These are phyloP conservation scores for Xylaria nigripes DNA, from an alignment of 495 filamentous ascomycete species.

Conservation along the genomic window DNA sequence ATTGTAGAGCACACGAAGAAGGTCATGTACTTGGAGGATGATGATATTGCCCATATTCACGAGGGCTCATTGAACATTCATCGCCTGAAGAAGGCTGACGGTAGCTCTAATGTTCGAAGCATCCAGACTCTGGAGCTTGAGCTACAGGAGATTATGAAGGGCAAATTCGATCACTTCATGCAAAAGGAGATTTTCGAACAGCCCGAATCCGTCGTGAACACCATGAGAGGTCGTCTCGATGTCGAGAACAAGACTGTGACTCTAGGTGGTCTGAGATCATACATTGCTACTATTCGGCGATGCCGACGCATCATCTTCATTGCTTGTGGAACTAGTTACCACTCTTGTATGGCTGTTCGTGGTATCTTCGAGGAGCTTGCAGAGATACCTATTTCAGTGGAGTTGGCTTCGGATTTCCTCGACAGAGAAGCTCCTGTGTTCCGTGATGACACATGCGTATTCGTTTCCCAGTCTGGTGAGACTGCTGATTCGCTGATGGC, in stretches of 20 bases:
- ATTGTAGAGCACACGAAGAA: conserved; percentile 99
- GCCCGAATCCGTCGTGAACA: conserved; percentile 97
- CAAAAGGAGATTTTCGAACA: conserved; percentile 99
- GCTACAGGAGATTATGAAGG: conserved; percentile 99
- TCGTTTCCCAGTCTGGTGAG: conserved; percentile 97
- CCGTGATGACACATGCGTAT: conserved; percentile 98
- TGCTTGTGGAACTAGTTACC: conserved; percentile 94
- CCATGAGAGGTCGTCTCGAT: conserved; percentile 97
- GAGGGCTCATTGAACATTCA: conserved; percentile 98
- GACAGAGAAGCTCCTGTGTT: conserved; percentile 97
- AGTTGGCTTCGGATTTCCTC: conserved; percentile 95
- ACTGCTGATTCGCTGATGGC: conserved; percentile 98
- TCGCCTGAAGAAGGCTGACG: conserved; percentile 91
- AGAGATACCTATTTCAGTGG: conserved; percentile 94
- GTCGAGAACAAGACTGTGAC: conserved; percentile 87
- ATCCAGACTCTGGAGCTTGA: conserved; percentile 98
- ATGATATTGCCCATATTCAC: conserved; percentile 98
- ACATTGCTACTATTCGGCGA: conserved; percentile 90
- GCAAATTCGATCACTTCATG: conserved; percentile 99
- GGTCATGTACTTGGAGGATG: conserved; percentile 97
- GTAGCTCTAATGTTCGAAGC: conserved; percentile 88
- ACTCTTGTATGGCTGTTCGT: conserved; percentile 98
- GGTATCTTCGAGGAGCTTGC: conserved; percentile 96
- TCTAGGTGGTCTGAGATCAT: conserved; percentile 88
- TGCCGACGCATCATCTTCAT: conserved; percentile 97